Evolutionary conservation across 768 basidiomycete genomes (phyloP), one percentile per base, ranked within the genome.

Genomic region (Mycena indigotica): DNA sequence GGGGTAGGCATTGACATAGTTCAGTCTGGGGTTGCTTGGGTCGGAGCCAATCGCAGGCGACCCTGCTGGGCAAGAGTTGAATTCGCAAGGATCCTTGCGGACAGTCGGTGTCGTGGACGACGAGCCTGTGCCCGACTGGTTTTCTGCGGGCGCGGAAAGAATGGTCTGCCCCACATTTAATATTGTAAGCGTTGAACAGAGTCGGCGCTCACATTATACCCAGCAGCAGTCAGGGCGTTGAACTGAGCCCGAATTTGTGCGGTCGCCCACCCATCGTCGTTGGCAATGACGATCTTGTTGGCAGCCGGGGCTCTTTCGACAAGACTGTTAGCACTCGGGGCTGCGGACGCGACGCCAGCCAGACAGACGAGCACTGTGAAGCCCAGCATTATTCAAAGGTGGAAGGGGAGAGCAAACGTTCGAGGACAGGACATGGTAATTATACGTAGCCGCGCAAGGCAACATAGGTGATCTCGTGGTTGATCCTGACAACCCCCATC

Each of bases 1-100:
- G 71, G 77, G 77, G 68, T 70, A 79, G 2, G 72, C 62, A 57
- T 79, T 79, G 29, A 80, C 75, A 52, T 77, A 80, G 67, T 78
- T 78, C 26, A 80, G 57, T 2, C 66, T 63, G 6, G 73, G 76
- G 66, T 78, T 69, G 44, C 65, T 70, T n/a, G 72, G 70, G 64
- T 80, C 72, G 61, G 63, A 71, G 1, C 79, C 80, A 25, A 67
- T 67, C 2, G 77, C 70, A 3, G 78, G 76, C 17, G 76, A 75
- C 5, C 77, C 74, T 6, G 64, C 57, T 0, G 76, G 70, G 61
- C 79, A 80, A 21, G 75, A 73, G 53, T 77, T 62, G 57, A 76
- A 80, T 56, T 81, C 72, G 67, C 77, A 81, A 5, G 75, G 68
- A 5, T 56, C 44, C 1, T 62, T 69, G 17, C 77, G 62, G 6